These are phyloP conservation scores for Marasmius fiardii DNA, from an alignment of 1,284 basidiomycete species.

Conservation along the genomic window DNA sequence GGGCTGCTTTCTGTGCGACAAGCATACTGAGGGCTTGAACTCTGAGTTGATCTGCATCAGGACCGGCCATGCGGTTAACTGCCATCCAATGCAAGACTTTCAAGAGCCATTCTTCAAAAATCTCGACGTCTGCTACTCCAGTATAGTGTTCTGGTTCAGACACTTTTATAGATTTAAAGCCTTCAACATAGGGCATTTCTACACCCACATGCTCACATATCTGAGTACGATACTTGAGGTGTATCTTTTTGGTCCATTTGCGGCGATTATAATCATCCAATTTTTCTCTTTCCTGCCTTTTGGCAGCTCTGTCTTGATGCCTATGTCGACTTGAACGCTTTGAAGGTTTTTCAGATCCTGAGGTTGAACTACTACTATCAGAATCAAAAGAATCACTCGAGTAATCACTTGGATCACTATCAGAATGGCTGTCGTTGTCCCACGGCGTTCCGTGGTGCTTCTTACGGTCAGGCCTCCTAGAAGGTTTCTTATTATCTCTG, in stretches of 20 bases:
- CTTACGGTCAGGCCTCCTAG: neutral
- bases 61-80: neutral
- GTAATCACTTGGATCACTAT: neutral
- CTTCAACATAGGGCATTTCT: neutral
- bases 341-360: neutral
- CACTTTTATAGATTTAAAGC: neutral
- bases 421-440: neutral
- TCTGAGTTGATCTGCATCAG: neutral
- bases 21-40: slow-evolving; percentile 1
- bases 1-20: slow-evolving; percentile 11
- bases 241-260: neutral
- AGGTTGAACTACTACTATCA: neutral
- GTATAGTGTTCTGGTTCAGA: neutral
- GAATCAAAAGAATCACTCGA: neutral
- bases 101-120: neutral
- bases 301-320: neutral
- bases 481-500: neutral
- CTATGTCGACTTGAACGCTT: neutral
- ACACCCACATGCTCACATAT: neutral
- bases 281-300: neutral
- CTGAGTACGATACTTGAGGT: neutral
- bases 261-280: neutral
- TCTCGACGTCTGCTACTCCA: neutral
- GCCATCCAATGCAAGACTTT: neutral
- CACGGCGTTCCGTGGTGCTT: neutral